Base-by-base conservation (phyloP, 2,329 filamentous ascomycete genomes). In the Fusarium sp. region DNA sequence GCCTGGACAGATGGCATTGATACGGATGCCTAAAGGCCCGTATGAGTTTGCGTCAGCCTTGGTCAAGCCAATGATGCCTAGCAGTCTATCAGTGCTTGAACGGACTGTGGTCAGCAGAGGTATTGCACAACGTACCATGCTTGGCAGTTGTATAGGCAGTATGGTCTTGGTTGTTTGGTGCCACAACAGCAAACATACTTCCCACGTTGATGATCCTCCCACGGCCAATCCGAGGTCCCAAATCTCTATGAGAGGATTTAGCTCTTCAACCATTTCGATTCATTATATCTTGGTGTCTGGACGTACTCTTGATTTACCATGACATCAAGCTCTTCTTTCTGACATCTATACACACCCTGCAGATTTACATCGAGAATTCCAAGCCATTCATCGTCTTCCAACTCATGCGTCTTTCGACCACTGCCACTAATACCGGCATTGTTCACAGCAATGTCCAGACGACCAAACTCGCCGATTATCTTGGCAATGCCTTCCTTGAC, bases 1-100 rank as follows among this genome's bases (percentile, higher is more conserved):
- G 15, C 84, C 87, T 0, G 88, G 89, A 62, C 89, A 90, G n/a
- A 91, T 86, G 6, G 88, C 88, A 74, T 91, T 91, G 78, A 91
- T 87, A 54, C 88, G 85, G 64, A 91, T 89, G 7, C 84, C 85
- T 54, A 82, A 75, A 8, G 82, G 75, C 2, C 85, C 86, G 79
- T 90, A 90, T 2, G 83, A 82, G 54, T 85, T 84, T 4, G 86
- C 88, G 70, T 90, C 88, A 5, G 84, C 84, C 75, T 83, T 86
- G 13, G 87, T 89, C 50, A 91, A 80, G 1, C 87, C 87, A 56
- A 89, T 74, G 9, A 88, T 84, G 35, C 77, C 81, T 79, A 32
- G 50, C 12, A 8, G 42, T 7, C 21, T 57, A 11, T 56, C 21
- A 32, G 15, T 11, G 9, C 21, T 32, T 8, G 15, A 25, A 15